A percentile compares a stretch with the other conserved stretches of the same genome.
Conservation (phyloP, 495 filamentous ascomycete species). For the Aspergillus ellipticus region DNA sequence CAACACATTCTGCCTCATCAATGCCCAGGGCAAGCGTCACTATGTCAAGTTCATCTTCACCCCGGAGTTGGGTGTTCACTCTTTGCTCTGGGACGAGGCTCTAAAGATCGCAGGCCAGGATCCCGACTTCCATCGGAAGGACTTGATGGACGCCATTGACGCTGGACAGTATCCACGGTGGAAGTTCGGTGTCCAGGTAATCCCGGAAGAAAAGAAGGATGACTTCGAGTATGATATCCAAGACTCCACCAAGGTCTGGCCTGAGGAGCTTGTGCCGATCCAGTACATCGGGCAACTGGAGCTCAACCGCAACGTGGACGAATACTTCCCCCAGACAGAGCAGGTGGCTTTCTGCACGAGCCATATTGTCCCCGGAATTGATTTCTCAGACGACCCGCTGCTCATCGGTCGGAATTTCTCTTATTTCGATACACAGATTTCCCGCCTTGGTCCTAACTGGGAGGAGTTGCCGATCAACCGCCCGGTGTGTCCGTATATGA, state of each 20-base stretch:
- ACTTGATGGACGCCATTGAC: conserved; percentile 77
- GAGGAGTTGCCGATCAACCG: conserved; percentile 83
- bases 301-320: conserved; percentile 78
- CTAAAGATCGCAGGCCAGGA: conserved; percentile 78
- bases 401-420: conserved; percentile 83
- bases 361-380: conserved; percentile 83
- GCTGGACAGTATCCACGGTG: conserved; percentile 65
- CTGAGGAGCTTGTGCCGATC: conserved; percentile 76
- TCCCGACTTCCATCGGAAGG: conserved; percentile 85
- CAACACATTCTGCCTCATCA: conserved; percentile 74
- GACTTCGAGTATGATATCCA: conserved; percentile 90
- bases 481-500: conserved; percentile 62
- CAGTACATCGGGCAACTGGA: conserved; percentile 78
- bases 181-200: conserved; percentile 77
- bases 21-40: conserved; percentile 63
- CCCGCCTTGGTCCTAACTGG: conserved; percentile 79
- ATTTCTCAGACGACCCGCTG: conserved; percentile 81
- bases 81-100: conserved; percentile 85
- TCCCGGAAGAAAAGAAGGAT: conserved; percentile 66
- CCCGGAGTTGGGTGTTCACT: conserved; percentile 77
- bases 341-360: conserved; percentile 78
- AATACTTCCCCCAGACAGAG: conserved; percentile 85
- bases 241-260: conserved; percentile 92
- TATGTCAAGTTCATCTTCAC: conserved; percentile 85
- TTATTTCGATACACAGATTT: conserved; percentile 84